phyloP scores from a whole-genome alignment of 805 yeast species.

The Myxozyma neotropica region DNA sequence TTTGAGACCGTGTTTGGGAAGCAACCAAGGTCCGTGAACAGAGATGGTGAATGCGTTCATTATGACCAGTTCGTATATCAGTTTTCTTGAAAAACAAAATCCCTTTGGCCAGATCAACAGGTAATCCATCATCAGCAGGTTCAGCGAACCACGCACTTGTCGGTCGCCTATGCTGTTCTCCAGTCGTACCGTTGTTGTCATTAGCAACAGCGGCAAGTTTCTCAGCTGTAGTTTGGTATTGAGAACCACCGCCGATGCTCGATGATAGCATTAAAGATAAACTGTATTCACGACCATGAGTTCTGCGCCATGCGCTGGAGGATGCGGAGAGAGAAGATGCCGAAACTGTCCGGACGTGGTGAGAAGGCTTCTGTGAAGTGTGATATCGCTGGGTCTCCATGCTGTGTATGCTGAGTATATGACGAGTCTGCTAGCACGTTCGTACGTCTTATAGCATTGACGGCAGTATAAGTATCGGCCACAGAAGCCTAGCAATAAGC shows the following conservation, averaged over 20 bases:
- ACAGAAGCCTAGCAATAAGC: background rate
- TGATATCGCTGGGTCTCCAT: background rate
- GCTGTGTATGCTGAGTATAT: background rate
- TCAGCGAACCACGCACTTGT: background rate
- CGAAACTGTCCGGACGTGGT: background rate
- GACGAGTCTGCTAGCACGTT: no score
- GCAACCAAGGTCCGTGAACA: conserved; percentile 11
- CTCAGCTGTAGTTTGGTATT: background rate
- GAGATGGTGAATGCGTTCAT: conserved; percentile 10
- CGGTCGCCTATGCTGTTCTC: no score
- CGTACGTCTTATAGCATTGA: background rate
- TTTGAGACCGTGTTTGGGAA: background rate
- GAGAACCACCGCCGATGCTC: background rate
- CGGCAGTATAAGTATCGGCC: no score
- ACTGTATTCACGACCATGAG: conserved; percentile 1
- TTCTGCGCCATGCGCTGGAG: background rate
- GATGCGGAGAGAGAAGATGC: background rate
- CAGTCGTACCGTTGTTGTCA: background rate
- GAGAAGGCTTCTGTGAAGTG: background rate
- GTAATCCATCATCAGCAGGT: conserved; percentile 9
- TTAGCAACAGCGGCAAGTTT: background rate
- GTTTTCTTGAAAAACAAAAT: conserved; percentile 15
- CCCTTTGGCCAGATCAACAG: conserved; percentile 3
- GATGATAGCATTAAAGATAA: background rate
- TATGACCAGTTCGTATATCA: conserved; percentile 17